A percentile compares a stretch with the other conserved stretches of the same genome.
Conservation (phyloP, 2,329 filamentous ascomycete species). For the Colletotrichum gloeosporioides region DNA sequence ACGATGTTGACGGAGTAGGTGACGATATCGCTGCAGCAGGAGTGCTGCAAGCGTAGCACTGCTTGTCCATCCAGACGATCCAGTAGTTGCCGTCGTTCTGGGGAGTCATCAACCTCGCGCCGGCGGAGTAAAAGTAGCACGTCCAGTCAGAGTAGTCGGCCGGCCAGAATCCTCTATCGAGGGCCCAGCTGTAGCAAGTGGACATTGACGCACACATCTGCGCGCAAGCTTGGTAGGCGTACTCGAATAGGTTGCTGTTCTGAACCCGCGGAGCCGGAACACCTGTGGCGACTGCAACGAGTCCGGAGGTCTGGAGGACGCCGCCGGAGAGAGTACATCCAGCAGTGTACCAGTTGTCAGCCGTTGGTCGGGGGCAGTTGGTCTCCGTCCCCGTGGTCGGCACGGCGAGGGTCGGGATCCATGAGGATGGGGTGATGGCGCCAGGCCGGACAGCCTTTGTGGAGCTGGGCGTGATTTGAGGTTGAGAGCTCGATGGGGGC, state of each 20-base stretch:
- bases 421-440: background rate
- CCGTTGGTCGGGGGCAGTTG: background rate
- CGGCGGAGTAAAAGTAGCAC: constrained; percentile 8
- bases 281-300: background rate
- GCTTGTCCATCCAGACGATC: constrained; percentile 9
- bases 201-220: background rate
- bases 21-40: background rate
- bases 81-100: background rate
- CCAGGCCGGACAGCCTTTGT: background rate
- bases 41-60: background rate
- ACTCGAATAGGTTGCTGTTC: background rate
- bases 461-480: background rate
- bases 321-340: constrained; percentile 8
- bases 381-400: background rate
- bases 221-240: constrained; percentile 1
- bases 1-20: background rate
- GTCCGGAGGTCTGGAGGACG: background rate
- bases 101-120: background rate
- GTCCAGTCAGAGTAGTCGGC: constrained; percentile 1
- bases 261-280: background rate
- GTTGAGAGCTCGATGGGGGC: background rate
- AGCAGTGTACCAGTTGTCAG: background rate
- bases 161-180: constrained; percentile 3
- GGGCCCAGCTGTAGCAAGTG: background rate
- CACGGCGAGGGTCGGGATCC: background rate